These are phyloP conservation scores for Seiridium cupressi DNA, from an alignment of 2,329 filamentous ascomycete species.

Conservation along the genomic window DNA sequence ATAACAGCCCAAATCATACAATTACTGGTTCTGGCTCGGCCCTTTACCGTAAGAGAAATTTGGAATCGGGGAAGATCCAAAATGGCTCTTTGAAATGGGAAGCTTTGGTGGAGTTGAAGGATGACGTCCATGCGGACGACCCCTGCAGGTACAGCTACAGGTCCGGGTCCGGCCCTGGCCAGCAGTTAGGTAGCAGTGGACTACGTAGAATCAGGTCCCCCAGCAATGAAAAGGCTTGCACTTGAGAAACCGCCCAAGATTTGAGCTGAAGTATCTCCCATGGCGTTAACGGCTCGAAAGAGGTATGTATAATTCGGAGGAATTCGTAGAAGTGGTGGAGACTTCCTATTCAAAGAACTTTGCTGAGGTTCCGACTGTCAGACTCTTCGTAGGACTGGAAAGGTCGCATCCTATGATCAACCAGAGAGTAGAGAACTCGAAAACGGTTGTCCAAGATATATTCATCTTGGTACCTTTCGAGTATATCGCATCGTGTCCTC, in stretches of 20 bases:
- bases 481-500: constrained; percentile 16
- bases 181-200: too few species aligned
- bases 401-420: constrained; percentile 19
- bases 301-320: constrained; percentile 18
- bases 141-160: background rate
- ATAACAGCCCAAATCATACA: too few species aligned
- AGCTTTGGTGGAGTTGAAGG: background rate
- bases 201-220: background rate
- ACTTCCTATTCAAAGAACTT: constrained; percentile 21
- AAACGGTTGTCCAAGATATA: constrained; percentile 18
- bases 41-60: too few species aligned
- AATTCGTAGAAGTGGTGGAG: constrained; percentile 19
- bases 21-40: too few species aligned
- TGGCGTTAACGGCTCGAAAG: constrained; percentile 19
- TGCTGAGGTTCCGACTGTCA: constrained; percentile 12
- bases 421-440: constrained; percentile 21
- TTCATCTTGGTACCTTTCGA: constrained; percentile 17
- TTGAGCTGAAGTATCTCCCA: constrained; percentile 13
- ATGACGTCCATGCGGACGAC: too few species aligned
- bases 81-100: background rate
- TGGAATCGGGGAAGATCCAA: background rate
- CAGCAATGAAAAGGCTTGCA: constrained; percentile 18
- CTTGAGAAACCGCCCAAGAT: constrained; percentile 18
- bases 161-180: too few species aligned
- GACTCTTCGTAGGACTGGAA: constrained; percentile 16